phyloP scores from a whole-genome alignment of 345 rosid genomes.

The Lepidium africanum region DNA sequence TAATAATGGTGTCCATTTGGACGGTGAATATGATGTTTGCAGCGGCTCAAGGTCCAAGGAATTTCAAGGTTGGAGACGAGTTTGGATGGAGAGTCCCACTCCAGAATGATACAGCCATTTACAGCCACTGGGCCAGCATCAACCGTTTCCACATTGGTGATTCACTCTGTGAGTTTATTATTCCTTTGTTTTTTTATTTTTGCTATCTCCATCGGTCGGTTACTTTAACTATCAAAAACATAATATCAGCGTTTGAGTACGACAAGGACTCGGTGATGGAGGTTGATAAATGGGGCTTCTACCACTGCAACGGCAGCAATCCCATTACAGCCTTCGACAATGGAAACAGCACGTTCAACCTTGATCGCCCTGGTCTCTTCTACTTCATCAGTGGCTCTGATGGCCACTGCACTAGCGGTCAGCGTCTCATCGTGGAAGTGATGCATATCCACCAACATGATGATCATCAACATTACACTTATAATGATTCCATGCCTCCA shows the following conservation, averaged over 20 bases:
- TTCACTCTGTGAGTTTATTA: constrained; percentile 42
- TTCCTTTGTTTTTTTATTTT: no score
- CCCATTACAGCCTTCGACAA: constrained; percentile 43
- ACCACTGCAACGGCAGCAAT: constrained; percentile 55
- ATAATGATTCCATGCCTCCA: constrained; percentile 20
- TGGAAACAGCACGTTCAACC: constrained; percentile 46
- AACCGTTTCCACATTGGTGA: constrained; percentile 66
- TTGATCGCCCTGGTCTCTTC: constrained; percentile 68
- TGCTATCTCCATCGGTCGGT: no score
- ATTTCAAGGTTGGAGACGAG: constrained; percentile 54
- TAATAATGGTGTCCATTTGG: background rate
- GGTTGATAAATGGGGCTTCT: constrained; percentile 72
- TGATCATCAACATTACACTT: constrained; percentile 20
- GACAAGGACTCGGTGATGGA: constrained; percentile 59
- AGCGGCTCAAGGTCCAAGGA: constrained; percentile 29
- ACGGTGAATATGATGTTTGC: no score
- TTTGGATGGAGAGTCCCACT: constrained; percentile 53
- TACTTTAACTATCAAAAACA: no score
- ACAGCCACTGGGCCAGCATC: constrained; percentile 53
- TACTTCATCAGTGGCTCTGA: constrained; percentile 64
- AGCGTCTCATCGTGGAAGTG: constrained; percentile 59
- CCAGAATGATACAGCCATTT: constrained; percentile 33
- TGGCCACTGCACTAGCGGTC: constrained; percentile 64
- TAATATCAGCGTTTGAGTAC: constrained; percentile 45
- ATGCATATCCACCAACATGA: constrained; percentile 49